Conservation (phyloP, 805 yeast species). For the Pichia phayaonensis region DNA sequence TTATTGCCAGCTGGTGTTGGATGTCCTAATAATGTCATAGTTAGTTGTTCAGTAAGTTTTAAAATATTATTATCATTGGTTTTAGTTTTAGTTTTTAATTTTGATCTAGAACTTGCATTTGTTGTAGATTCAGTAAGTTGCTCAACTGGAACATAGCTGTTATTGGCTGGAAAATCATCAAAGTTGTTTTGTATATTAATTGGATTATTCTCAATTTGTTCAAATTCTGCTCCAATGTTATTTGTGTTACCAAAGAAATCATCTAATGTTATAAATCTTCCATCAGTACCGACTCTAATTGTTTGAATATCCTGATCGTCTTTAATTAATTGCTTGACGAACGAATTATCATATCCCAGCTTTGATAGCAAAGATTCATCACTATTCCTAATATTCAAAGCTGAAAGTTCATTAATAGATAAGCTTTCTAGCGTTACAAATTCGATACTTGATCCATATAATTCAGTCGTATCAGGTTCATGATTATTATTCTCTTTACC, state of each 20-base stretch:
- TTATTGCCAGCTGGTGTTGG: not conserved
- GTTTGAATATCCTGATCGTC: conserved; percentile 28
- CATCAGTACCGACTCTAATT: conserved; percentile 21
- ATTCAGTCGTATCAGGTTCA: not conserved
- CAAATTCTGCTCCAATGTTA: conserved; percentile 13
- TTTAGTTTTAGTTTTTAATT: not conserved
- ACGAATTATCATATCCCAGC: conserved; percentile 21
- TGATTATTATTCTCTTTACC: conserved; percentile 12
- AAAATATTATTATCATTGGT: conserved; percentile 6
- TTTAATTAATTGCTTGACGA: conserved; percentile 25
- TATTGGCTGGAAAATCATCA: not conserved
- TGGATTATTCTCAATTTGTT: conserved; percentile 5
- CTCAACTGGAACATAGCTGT: not conserved
- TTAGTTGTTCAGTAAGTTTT: conserved; percentile 21
- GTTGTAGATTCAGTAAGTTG: not conserved
- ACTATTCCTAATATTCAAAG: not conserved
- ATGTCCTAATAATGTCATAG: conserved; percentile 20
- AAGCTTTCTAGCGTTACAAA: conserved; percentile 25
- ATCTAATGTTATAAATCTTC: conserved; percentile 24
- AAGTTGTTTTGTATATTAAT: not conserved
- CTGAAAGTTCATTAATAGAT: conserved; percentile 16
- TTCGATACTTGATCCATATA: conserved; percentile 27
- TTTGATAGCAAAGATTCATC: conserved; percentile 3
- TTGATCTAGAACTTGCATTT: not conserved
- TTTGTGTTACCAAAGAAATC: conserved; percentile 21